A percentile compares a stretch with the other conserved stretches of the same genome.
Evolutionary conservation across 228 moss, liverwort and hornwort genomes (phyloP).

Genomic region (Sphagnum fallax): DNA sequence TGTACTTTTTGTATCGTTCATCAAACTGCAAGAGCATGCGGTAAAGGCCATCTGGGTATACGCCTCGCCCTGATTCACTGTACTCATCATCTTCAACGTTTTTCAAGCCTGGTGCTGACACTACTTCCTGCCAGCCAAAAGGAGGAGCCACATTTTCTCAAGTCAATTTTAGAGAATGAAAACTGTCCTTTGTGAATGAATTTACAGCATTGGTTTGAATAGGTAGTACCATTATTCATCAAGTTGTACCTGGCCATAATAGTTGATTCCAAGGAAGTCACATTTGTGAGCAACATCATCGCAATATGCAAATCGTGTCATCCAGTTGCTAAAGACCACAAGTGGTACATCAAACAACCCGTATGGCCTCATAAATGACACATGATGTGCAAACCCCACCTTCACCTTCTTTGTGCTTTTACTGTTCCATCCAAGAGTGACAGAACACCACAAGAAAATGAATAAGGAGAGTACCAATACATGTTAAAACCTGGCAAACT

Average conservation of each 20-base stretch:
- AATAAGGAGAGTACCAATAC: too few relatives aligned
- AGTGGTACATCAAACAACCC: conserved; percentile 91
- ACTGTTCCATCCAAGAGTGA: conserved; percentile 12
- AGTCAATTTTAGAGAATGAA: too few relatives aligned
- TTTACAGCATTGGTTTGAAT: too few relatives aligned
- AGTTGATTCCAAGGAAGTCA: conserved; percentile 93
- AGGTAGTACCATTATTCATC: too few relatives aligned
- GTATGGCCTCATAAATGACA: conserved; percentile 96
- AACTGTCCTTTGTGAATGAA: too few relatives aligned
- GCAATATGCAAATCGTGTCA: conserved; percentile 85
- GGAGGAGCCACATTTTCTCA: too few relatives aligned
- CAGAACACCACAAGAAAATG: too few relatives aligned
- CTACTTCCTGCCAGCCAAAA: conserved; percentile 47
- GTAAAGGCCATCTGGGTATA: conserved; percentile 95
- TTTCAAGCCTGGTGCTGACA: conserved; percentile 89
- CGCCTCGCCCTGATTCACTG: conserved; percentile 96
- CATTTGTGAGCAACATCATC: conserved; percentile 75
- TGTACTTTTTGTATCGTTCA: conserved; percentile 81
- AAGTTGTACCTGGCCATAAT: conserved; percentile 80
- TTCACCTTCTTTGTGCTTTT: conserved; percentile 62
- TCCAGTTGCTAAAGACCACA: conserved; percentile 82
- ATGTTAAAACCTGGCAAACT: too few relatives aligned
- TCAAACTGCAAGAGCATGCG: conserved; percentile 70
- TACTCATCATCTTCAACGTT: conserved; percentile 73
- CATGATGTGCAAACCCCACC: conserved; percentile 91